Conservation (phyloP, 129 eudicot species). For the Silybum marianum region DNA sequence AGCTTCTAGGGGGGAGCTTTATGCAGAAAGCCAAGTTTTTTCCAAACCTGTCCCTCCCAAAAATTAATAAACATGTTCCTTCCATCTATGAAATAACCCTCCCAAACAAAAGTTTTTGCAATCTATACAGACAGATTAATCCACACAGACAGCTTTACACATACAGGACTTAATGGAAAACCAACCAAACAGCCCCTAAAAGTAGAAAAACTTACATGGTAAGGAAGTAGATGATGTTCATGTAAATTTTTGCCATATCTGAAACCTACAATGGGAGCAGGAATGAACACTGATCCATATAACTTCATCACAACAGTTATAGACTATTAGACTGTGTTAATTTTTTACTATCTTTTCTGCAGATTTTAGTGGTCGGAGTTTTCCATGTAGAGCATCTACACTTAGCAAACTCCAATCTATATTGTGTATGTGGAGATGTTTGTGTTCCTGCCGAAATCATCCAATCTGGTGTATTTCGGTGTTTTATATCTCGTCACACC, state of each 20-base stretch:
- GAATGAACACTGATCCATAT: background rate
- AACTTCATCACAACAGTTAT: background rate
- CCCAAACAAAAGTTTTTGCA: too few species aligned
- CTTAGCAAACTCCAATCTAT: conserved; percentile 47
- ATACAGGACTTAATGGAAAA: too few species aligned
- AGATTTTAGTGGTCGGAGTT: conserved; percentile 77
- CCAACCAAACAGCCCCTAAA: background rate
- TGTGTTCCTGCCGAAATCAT: conserved; percentile 61
- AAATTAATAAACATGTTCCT: too few species aligned
- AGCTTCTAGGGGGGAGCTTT: too few species aligned
- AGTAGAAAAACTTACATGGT: background rate
- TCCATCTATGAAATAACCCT: too few species aligned
- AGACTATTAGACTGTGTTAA: background rate
- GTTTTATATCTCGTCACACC: conserved; percentile 58
- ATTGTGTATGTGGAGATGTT: conserved; percentile 69
- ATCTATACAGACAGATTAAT: too few species aligned
- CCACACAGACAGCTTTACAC: too few species aligned
- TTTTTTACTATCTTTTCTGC: conserved; percentile 33
- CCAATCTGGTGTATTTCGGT: conserved; percentile 85
- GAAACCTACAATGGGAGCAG: background rate
- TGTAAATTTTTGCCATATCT: background rate
- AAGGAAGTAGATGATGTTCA: background rate
- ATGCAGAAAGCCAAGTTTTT: too few species aligned
- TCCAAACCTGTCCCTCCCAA: too few species aligned
- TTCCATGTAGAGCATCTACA: conserved; percentile 57